These are phyloP conservation scores for Scenedesmus sp. DNA, from an alignment of 163 green algal genomes.

Conservation along the genomic window DNA sequence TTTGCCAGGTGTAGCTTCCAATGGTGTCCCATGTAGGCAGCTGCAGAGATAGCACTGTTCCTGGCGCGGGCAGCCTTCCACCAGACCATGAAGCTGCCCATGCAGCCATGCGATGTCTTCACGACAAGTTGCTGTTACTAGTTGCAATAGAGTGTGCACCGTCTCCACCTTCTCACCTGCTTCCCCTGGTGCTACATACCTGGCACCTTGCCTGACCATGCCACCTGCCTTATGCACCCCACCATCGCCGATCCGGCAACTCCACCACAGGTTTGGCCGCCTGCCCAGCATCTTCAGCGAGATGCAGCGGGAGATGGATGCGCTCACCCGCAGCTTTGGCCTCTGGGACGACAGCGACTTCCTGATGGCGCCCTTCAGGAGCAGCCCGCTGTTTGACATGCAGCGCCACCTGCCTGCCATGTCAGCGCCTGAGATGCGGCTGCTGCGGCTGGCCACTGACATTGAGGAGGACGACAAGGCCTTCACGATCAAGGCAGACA, in stretches of 20 bases:
- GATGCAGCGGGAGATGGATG: constrained; percentile 54
- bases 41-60: no score
- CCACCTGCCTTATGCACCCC: background rate
- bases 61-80: no score
- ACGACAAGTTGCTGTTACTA: no score
- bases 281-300: constrained; percentile 48
- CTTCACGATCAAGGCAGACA: constrained; percentile 49
- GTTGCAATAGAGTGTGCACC: no score
- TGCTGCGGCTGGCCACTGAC: constrained; percentile 45
- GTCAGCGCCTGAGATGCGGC: background rate
- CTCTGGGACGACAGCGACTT: constrained; percentile 6
- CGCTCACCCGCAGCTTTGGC: constrained; percentile 27
- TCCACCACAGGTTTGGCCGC: background rate
- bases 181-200: background rate
- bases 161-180: background rate
- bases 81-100: background rate
- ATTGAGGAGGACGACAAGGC: constrained; percentile 37
- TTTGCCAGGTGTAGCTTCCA: background rate
- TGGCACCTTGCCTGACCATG: background rate
- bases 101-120: background rate
- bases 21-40: background rate
- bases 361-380: constrained; percentile 21
- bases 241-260: background rate
- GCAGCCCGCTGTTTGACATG: background rate
- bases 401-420: background rate